Percentiles rank a stretch among this genome's conserved stretches.
Evolutionary conservation across 106 monocot genomes (phyloP).

Genomic region (Platanthera guangdongensis): DNA sequence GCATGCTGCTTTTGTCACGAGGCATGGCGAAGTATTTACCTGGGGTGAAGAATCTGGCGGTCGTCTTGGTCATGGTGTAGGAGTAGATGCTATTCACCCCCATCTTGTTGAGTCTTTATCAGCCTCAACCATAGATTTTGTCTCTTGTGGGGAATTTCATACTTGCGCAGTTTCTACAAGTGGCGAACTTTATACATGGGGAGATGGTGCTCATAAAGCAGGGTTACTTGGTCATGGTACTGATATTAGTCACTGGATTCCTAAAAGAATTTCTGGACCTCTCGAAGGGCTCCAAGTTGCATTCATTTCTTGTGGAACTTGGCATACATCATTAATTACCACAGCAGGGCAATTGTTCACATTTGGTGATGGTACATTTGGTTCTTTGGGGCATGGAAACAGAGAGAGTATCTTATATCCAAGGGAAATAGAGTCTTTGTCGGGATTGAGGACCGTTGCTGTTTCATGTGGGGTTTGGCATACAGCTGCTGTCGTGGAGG

Average conservation of each 20-base stretch:
- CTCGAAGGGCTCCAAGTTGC: conserved; percentile 80
- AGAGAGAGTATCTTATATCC: conserved; percentile 55
- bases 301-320: conserved; percentile 75
- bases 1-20: conserved; percentile 83
- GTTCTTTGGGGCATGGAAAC: conserved; percentile 85
- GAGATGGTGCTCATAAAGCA: conserved; percentile 84
- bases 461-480: conserved; percentile 98
- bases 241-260: conserved; percentile 83
- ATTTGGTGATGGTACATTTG: conserved; percentile 95
- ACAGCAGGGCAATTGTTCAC: conserved; percentile 69
- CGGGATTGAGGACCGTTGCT: conserved; percentile 78
- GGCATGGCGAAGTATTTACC: conserved; percentile 77
- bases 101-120: conserved; percentile 77
- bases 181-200: conserved; percentile 94
- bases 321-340: conserved; percentile 89
- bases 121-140: conserved; percentile 36
- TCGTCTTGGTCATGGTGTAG: conserved; percentile 79
- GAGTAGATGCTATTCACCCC: conserved; percentile 52
- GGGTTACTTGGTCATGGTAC: conserved; percentile 87
- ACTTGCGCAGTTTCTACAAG: conserved; percentile 74
- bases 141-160: conserved; percentile 92
- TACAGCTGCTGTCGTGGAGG: conserved; percentile 83
- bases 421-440: conserved; percentile 84
- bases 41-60: conserved; percentile 98
- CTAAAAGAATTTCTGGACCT: conserved; percentile 74